These are phyloP conservation scores for Thelonectria olida DNA, from an alignment of 2,329 filamentous ascomycete species.

Conservation along the genomic window DNA sequence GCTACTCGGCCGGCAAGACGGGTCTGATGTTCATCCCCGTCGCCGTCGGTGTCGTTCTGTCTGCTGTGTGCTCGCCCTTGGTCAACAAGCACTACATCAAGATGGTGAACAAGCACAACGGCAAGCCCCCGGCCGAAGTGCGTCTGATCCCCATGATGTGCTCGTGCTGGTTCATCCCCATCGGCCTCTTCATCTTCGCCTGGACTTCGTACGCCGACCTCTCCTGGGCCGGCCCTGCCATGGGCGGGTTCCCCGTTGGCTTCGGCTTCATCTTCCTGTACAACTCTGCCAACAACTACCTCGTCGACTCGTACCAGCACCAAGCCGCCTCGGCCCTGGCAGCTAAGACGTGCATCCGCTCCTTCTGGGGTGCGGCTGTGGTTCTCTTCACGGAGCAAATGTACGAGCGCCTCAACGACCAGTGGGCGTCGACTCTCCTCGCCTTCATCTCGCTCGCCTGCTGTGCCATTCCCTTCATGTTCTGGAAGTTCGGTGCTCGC, in stretches of 20 bases:
- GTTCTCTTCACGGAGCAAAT: slow-evolving; percentile 87
- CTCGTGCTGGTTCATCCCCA: slow-evolving; percentile 75
- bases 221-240: slow-evolving; percentile 75
- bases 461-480: slow-evolving; percentile 84
- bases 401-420: slow-evolving; percentile 76
- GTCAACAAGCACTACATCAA: slow-evolving; percentile 85
- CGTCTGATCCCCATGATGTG: slow-evolving; percentile 86
- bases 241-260: slow-evolving; percentile 77
- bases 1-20: slow-evolving; percentile 76
- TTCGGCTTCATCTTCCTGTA: slow-evolving; percentile 88
- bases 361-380: slow-evolving; percentile 80
- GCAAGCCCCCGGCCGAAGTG: slow-evolving; percentile 78
- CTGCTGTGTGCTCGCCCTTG: slow-evolving; percentile 72
- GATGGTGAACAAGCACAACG: slow-evolving; percentile 69
- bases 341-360: slow-evolving; percentile 82
- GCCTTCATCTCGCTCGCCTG: slow-evolving; percentile 80
- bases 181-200: slow-evolving; percentile 67
- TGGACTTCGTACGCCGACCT: slow-evolving; percentile 71
- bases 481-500: slow-evolving; percentile 78
- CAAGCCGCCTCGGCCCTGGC: slow-evolving; percentile 84
- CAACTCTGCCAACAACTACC: slow-evolving; percentile 81
- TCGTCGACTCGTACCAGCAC: slow-evolving; percentile 70
- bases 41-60: slow-evolving; percentile 76
- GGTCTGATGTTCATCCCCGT: slow-evolving; percentile 90
- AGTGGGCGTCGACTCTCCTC: slow-evolving; percentile 79